These are phyloP conservation scores for Xylaria bambusicola DNA, from an alignment of 495 filamentous ascomycete species.

Conservation along the genomic window DNA sequence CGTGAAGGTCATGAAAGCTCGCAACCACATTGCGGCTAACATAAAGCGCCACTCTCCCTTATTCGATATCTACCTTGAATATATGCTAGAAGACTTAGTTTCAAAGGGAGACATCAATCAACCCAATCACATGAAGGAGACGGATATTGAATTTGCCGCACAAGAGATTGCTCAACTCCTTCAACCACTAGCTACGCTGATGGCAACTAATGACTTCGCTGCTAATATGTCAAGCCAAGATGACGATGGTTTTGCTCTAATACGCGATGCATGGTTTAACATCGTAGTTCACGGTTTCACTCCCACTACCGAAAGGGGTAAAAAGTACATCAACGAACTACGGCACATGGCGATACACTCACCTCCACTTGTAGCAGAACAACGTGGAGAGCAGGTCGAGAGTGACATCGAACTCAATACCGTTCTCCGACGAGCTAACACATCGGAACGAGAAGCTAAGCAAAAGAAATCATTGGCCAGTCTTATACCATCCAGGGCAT, in stretches of 20 bases:
- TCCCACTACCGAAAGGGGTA: slow-evolving; percentile 66
- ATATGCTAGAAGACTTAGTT: slow-evolving; percentile 84
- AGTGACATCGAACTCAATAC: slow-evolving; percentile 95
- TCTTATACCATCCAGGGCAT: slow-evolving; percentile 71
- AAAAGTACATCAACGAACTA: slow-evolving; percentile 69
- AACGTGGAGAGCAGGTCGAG: slow-evolving; percentile 82
- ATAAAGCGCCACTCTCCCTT: slow-evolving; percentile 67
- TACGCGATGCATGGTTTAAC: slow-evolving; percentile 97
- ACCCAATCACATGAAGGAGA: slow-evolving; percentile 61
- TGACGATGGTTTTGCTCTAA: slow-evolving; percentile 65
- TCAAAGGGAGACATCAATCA: slow-evolving; percentile 79
- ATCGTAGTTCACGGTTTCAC: slow-evolving; percentile 90
- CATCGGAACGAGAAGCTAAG: slow-evolving; percentile 69
- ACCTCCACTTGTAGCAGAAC: slow-evolving; percentile 78
- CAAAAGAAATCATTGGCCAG: slow-evolving; percentile 75
- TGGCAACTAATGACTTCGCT: slow-evolving; percentile 56
- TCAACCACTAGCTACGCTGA: slow-evolving; percentile 74
- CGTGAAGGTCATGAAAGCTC: slow-evolving; percentile 67
- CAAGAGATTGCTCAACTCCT: slow-evolving; percentile 83
- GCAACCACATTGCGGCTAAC: slow-evolving; percentile 70
- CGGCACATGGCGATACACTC: slow-evolving; percentile 81
- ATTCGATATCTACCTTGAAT: slow-evolving; percentile 74
- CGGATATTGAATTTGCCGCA: slow-evolving; percentile 75
- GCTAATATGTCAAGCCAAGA: slow-evolving; percentile 47
- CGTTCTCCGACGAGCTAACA: slow-evolving; percentile 79